A percentile compares a stretch with the other conserved stretches of the same genome.
phyloP scores from a whole-genome alignment of 345 rosid genomes.

The Noccaea bulbosa region DNA sequence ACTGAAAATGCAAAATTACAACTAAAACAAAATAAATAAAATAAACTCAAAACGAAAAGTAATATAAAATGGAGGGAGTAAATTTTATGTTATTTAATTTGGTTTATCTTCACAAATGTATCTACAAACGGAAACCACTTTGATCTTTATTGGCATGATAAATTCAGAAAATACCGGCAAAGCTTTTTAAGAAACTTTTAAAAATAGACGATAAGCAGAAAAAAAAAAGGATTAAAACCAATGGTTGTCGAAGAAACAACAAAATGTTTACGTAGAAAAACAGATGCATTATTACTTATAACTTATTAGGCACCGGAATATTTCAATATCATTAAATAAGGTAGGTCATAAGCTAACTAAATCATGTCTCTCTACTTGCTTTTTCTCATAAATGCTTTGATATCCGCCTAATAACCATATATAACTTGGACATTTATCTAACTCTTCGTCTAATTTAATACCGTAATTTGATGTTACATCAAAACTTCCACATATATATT shows the following conservation, averaged over 20 bases:
- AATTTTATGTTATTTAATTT: no score
- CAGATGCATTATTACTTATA: conserved; percentile 10
- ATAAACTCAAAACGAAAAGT: no score
- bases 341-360: conserved; percentile 68
- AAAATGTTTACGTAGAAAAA: conserved; percentile 16
- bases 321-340: conserved; percentile 54
- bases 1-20: no score
- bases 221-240: conserved; percentile 3
- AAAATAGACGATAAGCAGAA: neutral
- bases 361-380: conserved; percentile 51
- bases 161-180: conserved; percentile 17
- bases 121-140: conserved; percentile 26
- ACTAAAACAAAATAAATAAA: no score
- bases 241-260: conserved; percentile 42
- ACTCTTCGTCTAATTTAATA: conserved; percentile 45
- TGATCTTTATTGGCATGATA: conserved; percentile 8
- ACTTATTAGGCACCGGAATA: conserved; percentile 47
- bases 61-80: no score
- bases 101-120: neutral
- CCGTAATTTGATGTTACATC: conserved; percentile 42
- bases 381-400: conserved; percentile 56
- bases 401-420: conserved; percentile 50
- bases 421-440: conserved; percentile 53
- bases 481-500: conserved; percentile 31
- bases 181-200: neutral